Conservation (phyloP, 1,139 yeast genomes). For the Kodamaea anthophila region DNA sequence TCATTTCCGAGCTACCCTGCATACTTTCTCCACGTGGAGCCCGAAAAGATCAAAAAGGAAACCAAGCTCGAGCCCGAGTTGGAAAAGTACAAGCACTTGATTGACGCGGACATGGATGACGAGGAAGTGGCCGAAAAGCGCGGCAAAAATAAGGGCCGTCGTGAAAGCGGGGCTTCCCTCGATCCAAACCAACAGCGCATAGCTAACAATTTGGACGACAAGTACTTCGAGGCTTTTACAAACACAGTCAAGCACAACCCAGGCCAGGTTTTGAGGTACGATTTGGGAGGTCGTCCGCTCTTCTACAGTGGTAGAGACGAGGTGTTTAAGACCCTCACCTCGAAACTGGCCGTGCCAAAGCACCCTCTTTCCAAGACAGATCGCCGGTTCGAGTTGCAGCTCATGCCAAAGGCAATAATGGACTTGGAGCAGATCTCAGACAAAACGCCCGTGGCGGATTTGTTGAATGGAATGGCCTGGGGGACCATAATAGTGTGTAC, state of each 20-base stretch:
- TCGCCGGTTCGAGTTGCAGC: constrained; percentile 75
- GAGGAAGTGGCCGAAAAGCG: constrained; percentile 3
- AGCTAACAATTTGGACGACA: constrained; percentile 60
- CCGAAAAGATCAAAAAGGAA: constrained; percentile 46
- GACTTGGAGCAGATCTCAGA: constrained; percentile 55
- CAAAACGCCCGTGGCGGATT: constrained; percentile 34
- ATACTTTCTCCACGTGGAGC: constrained; percentile 61
- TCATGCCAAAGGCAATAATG: constrained; percentile 89
- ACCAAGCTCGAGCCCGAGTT: constrained; percentile 30
- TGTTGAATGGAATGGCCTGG: constrained; percentile 89
- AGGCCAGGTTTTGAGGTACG: constrained; percentile 78
- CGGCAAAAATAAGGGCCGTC: constrained; percentile 5
- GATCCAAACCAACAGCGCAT: constrained; percentile 25
- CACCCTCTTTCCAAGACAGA: constrained; percentile 58
- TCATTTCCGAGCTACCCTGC: constrained; percentile 53
- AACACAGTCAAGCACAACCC: constrained; percentile 75
- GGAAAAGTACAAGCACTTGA: constrained; percentile 44
- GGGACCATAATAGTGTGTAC: constrained; percentile 88
- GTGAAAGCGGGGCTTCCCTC: constrained; percentile 9
- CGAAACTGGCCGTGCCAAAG: constrained; percentile 32
- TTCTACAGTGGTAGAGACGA: constrained; percentile 62
- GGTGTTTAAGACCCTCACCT: constrained; percentile 38
- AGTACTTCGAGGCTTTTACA: constrained; percentile 71
- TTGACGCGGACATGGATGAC: constrained; percentile 27
- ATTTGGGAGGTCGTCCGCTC: constrained; percentile 67